A percentile compares a stretch with the other conserved stretches of the same genome.
These are phyloP conservation scores for Verticillium isaacii DNA, from an alignment of 2,329 filamentous ascomycete genomes.

Conservation along the genomic window DNA sequence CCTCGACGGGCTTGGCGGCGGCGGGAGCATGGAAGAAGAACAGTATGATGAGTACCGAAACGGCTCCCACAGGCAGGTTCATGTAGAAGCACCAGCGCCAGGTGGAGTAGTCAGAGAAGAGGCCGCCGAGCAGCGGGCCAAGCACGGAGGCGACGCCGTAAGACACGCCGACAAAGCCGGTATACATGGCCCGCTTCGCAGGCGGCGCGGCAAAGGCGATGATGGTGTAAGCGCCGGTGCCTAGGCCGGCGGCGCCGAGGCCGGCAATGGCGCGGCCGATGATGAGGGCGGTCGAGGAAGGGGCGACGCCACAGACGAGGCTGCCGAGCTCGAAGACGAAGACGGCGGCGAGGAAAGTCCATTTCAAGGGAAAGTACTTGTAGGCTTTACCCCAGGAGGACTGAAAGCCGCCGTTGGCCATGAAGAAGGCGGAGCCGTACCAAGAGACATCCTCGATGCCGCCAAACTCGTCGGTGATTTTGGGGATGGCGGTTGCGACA, in stretches of 20 bases:
- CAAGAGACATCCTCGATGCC: constrained; percentile 43
- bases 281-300: constrained; percentile 26
- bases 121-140: constrained; percentile 27
- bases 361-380: constrained; percentile 39
- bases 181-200: constrained; percentile 25
- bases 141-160: constrained; percentile 38
- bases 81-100: constrained; percentile 38
- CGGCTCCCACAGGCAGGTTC: constrained; percentile 30
- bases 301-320: constrained; percentile 31
- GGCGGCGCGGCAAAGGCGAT: constrained; percentile 32
- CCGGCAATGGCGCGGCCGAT: constrained; percentile 29
- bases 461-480: constrained; percentile 36
- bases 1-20: neutral
- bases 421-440: constrained; percentile 41
- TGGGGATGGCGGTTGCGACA: constrained; percentile 38
- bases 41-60: constrained; percentile 25
- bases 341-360: constrained; percentile 30
- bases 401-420: constrained; percentile 34
- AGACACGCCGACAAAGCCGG: constrained; percentile 36
- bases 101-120: constrained; percentile 27
- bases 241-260: constrained; percentile 38
- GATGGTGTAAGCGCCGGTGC: constrained; percentile 38
- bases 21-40: constrained; percentile 17
- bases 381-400: constrained; percentile 37
- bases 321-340: constrained; percentile 38